Conservation (phyloP, 495 filamentous ascomycete genomes). For the Aspergillus steynii region DNA sequence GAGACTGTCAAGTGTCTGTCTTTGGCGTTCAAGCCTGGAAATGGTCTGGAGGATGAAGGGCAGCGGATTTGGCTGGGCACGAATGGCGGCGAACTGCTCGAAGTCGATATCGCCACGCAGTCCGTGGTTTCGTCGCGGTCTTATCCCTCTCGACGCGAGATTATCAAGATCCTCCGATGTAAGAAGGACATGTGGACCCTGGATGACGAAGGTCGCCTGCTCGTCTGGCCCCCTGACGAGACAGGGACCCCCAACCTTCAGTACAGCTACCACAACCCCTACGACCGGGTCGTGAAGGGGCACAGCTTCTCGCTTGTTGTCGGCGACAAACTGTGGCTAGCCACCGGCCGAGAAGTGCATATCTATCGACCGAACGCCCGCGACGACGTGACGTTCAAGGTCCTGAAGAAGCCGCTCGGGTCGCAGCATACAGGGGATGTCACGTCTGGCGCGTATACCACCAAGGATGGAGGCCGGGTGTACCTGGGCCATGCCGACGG, state of each 20-base stretch:
- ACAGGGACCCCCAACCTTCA: slow-evolving; percentile 71
- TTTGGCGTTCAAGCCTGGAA: slow-evolving; percentile 79
- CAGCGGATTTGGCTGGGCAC: slow-evolving; percentile 87
- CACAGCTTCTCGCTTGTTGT: slow-evolving; percentile 86
- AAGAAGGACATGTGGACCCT: slow-evolving; percentile 91
- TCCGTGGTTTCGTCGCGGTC: slow-evolving; percentile 63
- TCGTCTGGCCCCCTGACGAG: slow-evolving; percentile 83
- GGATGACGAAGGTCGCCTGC: slow-evolving; percentile 84
- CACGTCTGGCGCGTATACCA: slow-evolving; percentile 78
- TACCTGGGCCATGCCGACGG: slow-evolving; percentile 93
- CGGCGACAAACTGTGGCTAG: slow-evolving; percentile 81
- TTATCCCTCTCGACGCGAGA: slow-evolving; percentile 77
- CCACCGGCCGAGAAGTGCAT: slow-evolving; percentile 82
- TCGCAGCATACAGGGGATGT: slow-evolving; percentile 76
- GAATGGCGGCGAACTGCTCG: slow-evolving; percentile 80
- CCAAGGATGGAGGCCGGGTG: slow-evolving; percentile 73
- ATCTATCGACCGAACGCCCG: slow-evolving; percentile 71
- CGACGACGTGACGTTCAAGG: slow-evolving; percentile 69
- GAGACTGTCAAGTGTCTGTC: slow-evolving; percentile 78
- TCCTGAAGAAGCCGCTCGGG: slow-evolving; percentile 65
- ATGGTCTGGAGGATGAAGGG: slow-evolving; percentile 75
- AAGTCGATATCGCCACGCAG: slow-evolving; percentile 75
- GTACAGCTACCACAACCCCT: slow-evolving; percentile 58
- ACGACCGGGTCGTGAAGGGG: slow-evolving; percentile 73
- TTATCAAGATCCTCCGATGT: slow-evolving; percentile 84